Evolutionary conservation across 106 monocot species (phyloP), one percentile per base, ranked within the genome.

Genomic region (Gastrodia elata): DNA sequence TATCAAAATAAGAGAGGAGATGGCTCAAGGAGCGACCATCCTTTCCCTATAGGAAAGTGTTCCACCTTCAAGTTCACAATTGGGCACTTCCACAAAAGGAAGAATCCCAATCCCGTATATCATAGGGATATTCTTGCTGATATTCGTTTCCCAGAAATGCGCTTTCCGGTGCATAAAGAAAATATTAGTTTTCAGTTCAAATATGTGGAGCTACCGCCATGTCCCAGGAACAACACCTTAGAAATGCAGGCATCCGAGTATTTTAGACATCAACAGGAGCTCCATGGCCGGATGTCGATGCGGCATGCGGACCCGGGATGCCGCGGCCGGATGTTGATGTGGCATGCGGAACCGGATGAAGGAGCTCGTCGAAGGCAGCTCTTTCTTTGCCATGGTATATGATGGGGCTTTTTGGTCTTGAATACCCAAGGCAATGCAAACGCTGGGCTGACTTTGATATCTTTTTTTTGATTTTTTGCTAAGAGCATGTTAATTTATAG

Each of bases 1-100:
- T 88, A 88, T 38, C 71, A 72, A 6, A 79, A 85, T 35, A 88
- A 88, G 64, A 78, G 82, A 41, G 88, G 85, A 14, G 82, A 77
- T 40, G 82, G 84, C 4, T 1, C 7, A 16, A 38, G 18, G 8
- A 58, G 80, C 34, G 76, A 84, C 30, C 0, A 80, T 20, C 42
- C 80, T 24, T 84, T 84, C 41, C 80, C 36, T 64, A 25, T 80
- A 10, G 65, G 76, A 8, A 26, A 68, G 2, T 80, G 84, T 48
- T 18, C 59, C 73, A 84, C 77, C 13, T 80, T 76, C 38, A 84
- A 79, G 27, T 83, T 83, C 42, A 78, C 46, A 44, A 58, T 70
- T 11, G 26, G 38, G 39, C 27, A 28, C 15, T 0, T 6, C 28
- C 68, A 32, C 22, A 77, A 70, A 69, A 38, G 5, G 57, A 70